Evolutionary conservation across 495 filamentous ascomycete species (phyloP).

Genomic region (Hyaloscypha bicolor): DNA sequence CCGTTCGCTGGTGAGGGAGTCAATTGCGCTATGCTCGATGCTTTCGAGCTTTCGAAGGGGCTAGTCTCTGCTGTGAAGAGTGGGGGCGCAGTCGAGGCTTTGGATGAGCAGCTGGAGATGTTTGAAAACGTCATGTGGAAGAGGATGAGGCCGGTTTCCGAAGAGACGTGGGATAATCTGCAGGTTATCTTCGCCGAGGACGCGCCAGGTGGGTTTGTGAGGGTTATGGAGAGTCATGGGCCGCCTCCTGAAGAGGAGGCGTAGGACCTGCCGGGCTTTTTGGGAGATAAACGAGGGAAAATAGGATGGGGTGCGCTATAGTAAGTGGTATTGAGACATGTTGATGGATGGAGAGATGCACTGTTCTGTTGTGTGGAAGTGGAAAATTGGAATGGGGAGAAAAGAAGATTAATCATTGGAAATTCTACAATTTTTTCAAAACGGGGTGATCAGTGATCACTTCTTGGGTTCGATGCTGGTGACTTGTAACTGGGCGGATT

Average conservation of each 20-base stretch:
- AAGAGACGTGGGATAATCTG: conserved; percentile 21
- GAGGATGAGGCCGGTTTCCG: conserved; percentile 7
- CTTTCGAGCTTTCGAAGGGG: conserved; percentile 50
- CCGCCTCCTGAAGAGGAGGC: conserved; percentile 2
- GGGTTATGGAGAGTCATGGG: conserved; percentile 19
- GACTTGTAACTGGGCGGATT: no score
- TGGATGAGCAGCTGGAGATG: conserved; percentile 28
- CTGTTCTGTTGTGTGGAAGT: no score
- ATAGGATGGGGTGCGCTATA: no score
- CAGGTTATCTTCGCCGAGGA: conserved; percentile 23
- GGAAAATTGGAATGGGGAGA: no score
- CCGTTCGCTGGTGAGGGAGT: conserved; percentile 65
- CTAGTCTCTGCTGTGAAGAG: conserved; percentile 21
- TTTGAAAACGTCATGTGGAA: conserved; percentile 36
- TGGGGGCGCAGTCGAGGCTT: not conserved
- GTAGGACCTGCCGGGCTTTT: no score
- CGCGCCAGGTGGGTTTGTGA: conserved; percentile 22
- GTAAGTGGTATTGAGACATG: no score
- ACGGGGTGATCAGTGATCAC: no score
- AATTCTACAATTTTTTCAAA: no score
- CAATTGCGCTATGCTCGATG: conserved; percentile 59
- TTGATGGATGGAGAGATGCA: no score
- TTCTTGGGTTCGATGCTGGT: no score
- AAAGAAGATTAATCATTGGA: no score
- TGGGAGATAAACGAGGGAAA: no score